Evolutionary conservation across 768 basidiomycete species (phyloP), one percentile per base, ranked within the genome.

Genomic region (Lactifluus echinatus): DNA sequence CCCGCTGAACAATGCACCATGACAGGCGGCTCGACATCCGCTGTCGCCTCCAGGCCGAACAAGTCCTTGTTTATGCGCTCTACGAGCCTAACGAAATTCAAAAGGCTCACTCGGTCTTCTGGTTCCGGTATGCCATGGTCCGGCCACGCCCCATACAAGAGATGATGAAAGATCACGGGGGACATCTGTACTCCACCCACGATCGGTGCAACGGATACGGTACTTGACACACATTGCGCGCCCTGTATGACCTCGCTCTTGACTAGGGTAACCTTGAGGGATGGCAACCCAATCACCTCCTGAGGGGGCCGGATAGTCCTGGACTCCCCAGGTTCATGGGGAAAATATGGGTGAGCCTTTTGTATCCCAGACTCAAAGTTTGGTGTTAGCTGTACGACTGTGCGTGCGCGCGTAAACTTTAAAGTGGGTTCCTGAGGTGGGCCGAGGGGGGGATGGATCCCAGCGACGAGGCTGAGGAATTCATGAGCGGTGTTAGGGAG

Each of bases 1-100:
- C 92, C 92, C 1, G 93, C 92, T 26, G 89, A 92, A 66, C 92
- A 94, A 60, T 87, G 82, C 29, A 89, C 78, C 64, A 93, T 79
- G 60, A 88, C 78, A 0, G 89, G 89, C n/a, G 87, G 85, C 60
- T 86, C 83, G 14, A 78, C 73, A 62, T 84, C 79, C 29, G 64
- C 65, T 21, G 65, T 63, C 55, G 53, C 29, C 31, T 54, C 54
- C 17, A 71, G 56, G 54, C 70, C 67, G 10, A 70, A 61, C 24
- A 65, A 63, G 59, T 79, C 76, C 59, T 76, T 78, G 69, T 90
- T 90, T 43, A 75, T 71, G 7, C 64, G 66, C 63, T 89, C 84
- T 24, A 84, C 86, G n/a, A 87, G 76, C 8, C 73, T 74, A 43
- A 83, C 61, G 66, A 91, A 90, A 23, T 71, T 70, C 26, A 89